Conservation (phyloP, 345 rosid genomes). For the Cochlearia excelsa region DNA sequence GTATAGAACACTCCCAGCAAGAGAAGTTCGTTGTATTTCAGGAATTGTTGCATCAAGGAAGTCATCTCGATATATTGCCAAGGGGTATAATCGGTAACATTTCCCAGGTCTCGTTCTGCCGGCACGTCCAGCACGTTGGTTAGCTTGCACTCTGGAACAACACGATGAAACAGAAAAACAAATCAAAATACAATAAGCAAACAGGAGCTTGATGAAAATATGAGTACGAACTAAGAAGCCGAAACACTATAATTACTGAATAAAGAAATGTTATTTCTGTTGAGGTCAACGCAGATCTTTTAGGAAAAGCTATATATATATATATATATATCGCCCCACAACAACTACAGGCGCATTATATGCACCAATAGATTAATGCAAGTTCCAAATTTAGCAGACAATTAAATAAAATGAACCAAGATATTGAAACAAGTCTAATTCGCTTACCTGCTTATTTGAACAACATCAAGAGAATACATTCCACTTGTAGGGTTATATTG, state of each 20-base stretch:
- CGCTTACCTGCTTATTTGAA: slow-evolving; percentile 95
- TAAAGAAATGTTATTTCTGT: slow-evolving; percentile 16
- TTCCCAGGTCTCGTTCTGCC: slow-evolving; percentile 98
- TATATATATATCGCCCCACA: neutral
- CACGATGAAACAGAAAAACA: slow-evolving; percentile 17
- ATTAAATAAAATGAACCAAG: slow-evolving; percentile 8
- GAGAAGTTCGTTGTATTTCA: slow-evolving; percentile 95
- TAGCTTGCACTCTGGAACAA: slow-evolving; percentile 85
- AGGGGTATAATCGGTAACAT: slow-evolving; percentile 88
- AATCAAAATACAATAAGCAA: slow-evolving; percentile 12
- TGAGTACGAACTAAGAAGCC: neutral
- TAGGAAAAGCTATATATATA: slow-evolving; percentile 11
- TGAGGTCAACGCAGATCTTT: slow-evolving; percentile 12
- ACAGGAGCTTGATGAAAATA: slow-evolving; percentile 10
- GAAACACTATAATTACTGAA: neutral
- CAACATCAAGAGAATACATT: slow-evolving; percentile 95
- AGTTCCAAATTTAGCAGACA: slow-evolving; percentile 2
- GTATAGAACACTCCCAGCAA: slow-evolving; percentile 90
- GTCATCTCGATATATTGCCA: slow-evolving; percentile 66
- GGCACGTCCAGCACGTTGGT: slow-evolving; percentile 97
- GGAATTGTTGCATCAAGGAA: slow-evolving; percentile 89
- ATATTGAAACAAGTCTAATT: slow-evolving; percentile 14
- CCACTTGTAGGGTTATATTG: slow-evolving; percentile 92
- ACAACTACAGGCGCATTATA: slow-evolving; percentile 6
- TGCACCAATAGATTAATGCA: neutral